Percentiles rank a stretch among this genome's conserved stretches.
These are phyloP conservation scores for Penicillium paneum DNA, from an alignment of 2,329 filamentous ascomycete species.

Conservation along the genomic window DNA sequence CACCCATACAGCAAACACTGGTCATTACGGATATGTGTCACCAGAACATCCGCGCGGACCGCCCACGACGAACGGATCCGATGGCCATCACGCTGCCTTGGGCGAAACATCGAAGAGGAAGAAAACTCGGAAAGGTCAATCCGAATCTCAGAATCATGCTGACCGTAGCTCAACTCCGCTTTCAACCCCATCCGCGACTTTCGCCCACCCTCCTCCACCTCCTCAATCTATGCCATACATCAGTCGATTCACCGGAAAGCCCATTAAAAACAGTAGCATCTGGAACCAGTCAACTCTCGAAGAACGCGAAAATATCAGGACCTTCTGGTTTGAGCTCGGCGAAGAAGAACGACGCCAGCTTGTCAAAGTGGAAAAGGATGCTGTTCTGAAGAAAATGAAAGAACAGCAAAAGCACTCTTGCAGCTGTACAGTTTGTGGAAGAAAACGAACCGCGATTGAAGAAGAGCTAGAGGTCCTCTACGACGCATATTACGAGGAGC, in stretches of 20 bases:
- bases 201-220: conserved; percentile 41
- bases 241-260: conserved; percentile 43
- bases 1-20: conserved; percentile 50
- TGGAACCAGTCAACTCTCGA: conserved; percentile 96
- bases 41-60: conserved; percentile 17
- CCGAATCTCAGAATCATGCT: conserved; percentile 34
- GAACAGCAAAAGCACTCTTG: conserved; percentile 99
- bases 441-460: conserved; percentile 94
- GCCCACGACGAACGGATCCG: conserved; percentile 19
- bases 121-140: conserved; percentile 38
- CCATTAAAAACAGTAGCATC: conserved; percentile 73
- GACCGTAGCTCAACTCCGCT: conserved; percentile 41
- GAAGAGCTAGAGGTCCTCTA: conserved; percentile 97
- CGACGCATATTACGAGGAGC: conserved; percentile 96
- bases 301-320: conserved; percentile 94
- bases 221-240: conserved; percentile 45
- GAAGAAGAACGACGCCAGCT: conserved; percentile 93
- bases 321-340: conserved; percentile 92
- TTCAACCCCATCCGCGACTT: conserved; percentile 45
- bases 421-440: conserved; percentile 93
- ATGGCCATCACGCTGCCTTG: conserved; percentile 21
- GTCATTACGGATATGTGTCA: conserved; percentile 53
- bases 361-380: conserved; percentile 98
- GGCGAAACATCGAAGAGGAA: conserved; percentile 43
- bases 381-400: conserved; percentile 98